Evolutionary conservation across 768 basidiomycete species (phyloP).

Genomic region (Tylopilus sp.): DNA sequence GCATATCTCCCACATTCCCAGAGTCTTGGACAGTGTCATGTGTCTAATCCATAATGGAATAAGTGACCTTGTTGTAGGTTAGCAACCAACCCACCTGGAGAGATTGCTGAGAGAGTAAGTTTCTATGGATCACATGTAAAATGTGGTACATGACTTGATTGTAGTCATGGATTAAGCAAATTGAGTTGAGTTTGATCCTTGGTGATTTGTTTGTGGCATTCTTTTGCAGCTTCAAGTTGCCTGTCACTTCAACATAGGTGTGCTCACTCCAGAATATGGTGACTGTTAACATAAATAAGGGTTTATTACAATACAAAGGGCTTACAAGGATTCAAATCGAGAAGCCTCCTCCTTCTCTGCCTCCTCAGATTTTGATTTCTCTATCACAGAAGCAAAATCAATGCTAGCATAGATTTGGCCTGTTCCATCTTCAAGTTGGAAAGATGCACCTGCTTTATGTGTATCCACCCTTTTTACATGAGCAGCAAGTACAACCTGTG

Average conservation of each 20-base stretch:
- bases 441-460: slow-evolving; percentile 6
- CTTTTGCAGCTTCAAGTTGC: not conserved
- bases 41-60: no score
- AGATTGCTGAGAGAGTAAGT: slow-evolving; percentile 5
- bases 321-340: slow-evolving; percentile 11
- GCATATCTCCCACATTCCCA: no score
- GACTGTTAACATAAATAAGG: not conserved
- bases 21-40: no score
- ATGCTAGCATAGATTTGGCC: slow-evolving; percentile 19
- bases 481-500: slow-evolving; percentile 51
- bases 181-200: slow-evolving; percentile 10
- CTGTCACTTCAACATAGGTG: slow-evolving; percentile 18
- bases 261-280: slow-evolving; percentile 14
- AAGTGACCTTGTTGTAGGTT: no score
- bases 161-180: slow-evolving; percentile 15
- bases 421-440: slow-evolving; percentile 39
- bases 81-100: slow-evolving; percentile 7
- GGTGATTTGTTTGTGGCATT: not conserved
- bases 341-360: slow-evolving; percentile 13
- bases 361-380: not conserved
- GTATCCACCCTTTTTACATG: slow-evolving; percentile 28
- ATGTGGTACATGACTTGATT: slow-evolving; percentile 28
- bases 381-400: not conserved
- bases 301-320: no score
- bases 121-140: slow-evolving; percentile 20